These are phyloP conservation scores for Geotrichum siamense DNA, from an alignment of 1,139 yeast genomes.

Conservation along the genomic window DNA sequence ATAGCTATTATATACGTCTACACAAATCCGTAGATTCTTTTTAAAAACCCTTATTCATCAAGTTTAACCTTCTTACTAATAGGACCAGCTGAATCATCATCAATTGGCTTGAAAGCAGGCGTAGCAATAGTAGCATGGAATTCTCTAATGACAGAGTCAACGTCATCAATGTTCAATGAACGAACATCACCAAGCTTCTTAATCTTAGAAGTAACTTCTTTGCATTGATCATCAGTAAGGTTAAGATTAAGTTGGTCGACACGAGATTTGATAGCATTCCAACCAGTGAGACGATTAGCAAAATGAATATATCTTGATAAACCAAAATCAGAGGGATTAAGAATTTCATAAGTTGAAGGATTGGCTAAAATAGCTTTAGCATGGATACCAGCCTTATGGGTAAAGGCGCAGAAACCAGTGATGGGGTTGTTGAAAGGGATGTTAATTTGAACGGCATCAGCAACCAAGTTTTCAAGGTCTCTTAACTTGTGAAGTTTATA, in stretches of 20 bases:
- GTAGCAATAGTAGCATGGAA: slow-evolving; percentile 65
- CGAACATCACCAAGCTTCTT: slow-evolving; percentile 93
- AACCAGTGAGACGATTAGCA: slow-evolving; percentile 95
- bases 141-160: slow-evolving; percentile 91
- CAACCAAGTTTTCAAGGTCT: slow-evolving; percentile 91
- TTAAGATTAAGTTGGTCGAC: slow-evolving; percentile 93
- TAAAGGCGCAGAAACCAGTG: slow-evolving; percentile 98
- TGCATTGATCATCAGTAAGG: slow-evolving; percentile 86
- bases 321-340: slow-evolving; percentile 93
- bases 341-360: slow-evolving; percentile 95
- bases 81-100: slow-evolving; percentile 23
- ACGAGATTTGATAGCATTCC: slow-evolving; percentile 98
- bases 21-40: too few relatives aligned
- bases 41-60: too few relatives aligned
- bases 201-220: slow-evolving; percentile 90
- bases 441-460: slow-evolving; percentile 94
- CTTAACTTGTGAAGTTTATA: slow-evolving; percentile 93
- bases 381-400: slow-evolving; percentile 99
- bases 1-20: too few relatives aligned
- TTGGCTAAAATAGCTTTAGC: slow-evolving; percentile 98
- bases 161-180: slow-evolving; percentile 92
- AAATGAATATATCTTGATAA: slow-evolving; percentile 92
- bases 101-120: slow-evolving; percentile 30
- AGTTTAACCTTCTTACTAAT: slow-evolving; percentile 19
- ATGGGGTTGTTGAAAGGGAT: slow-evolving; percentile 98